Evolutionary conservation across 371 early-diverging fungal species (phyloP), one percentile per base, ranked within the genome.

Genomic region (Mortierella sp.): DNA sequence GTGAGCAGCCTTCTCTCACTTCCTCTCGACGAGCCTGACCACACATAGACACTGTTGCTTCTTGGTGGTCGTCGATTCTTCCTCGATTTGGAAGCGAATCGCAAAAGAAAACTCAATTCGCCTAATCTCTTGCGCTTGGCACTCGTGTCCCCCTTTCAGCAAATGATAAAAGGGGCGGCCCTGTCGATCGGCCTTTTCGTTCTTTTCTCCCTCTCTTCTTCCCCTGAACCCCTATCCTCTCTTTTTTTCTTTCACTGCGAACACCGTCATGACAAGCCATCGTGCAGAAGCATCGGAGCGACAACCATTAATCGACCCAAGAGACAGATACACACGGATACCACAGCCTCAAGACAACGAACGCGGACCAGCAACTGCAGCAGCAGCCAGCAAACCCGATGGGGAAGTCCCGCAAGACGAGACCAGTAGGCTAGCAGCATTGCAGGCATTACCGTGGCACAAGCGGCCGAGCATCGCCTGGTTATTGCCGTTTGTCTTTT

Each of bases 401-500:
- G 8, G 13, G 11, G 50, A 50, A 13, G 16, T 14, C 16, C 67
- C 37, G 24, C 34, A 53, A 21, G 79, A 77, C n/a, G 84, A 80
- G 70, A 44, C 73, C 6, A 51, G 21, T 8, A 75, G 84, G 13
- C 40, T 84, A 26, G 81, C 78, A 8, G 69, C 57, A 0, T 31
- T 78, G 8, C 71, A 81, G 44, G 69, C 67, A 13, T 13, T 81
- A 40, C 86, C 86, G 1, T 86, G 85, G 86, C 74, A 81, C 69
- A 37, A 40, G 59, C 70, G 85, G 34, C 85, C 85, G 16, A 78
- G 75, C 40, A 43, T 86, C 1, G 40, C n/a, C 14, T 86, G 86
- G 86, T 14, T 86, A 0, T 26, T 86, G 44, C 86, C 86, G 24
- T 69, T 86, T 28, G 37, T 81, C 44, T 71, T 78, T 19, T 5